Evolutionary conservation across 2,329 filamentous ascomycete species (phyloP).

Genomic region (Fusarium sp.): DNA sequence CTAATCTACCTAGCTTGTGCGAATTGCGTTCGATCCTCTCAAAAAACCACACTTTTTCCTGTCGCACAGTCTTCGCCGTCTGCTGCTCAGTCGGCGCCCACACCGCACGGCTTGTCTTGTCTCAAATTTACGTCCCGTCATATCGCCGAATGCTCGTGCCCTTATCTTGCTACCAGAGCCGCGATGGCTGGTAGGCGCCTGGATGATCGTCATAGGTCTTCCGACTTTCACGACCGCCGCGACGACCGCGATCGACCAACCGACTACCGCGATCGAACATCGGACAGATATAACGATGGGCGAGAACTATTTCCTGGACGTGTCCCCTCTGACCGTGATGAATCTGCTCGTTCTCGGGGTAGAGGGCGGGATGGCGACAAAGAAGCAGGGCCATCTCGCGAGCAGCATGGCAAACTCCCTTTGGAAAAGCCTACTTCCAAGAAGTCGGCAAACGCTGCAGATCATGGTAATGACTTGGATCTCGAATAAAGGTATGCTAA

Average conservation of each 20-base stretch:
- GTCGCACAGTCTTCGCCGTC: neutral
- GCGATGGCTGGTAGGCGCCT: slow-evolving; percentile 37
- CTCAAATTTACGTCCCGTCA: neutral
- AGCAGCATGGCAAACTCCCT: slow-evolving; percentile 2
- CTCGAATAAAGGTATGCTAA: neutral
- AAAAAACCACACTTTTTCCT: neutral
- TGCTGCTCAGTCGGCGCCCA: slow-evolving; percentile 1
- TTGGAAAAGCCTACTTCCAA: slow-evolving; percentile 10
- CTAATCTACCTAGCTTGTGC: neutral
- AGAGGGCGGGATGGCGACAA: slow-evolving; percentile 11
- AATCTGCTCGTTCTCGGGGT: slow-evolving; percentile 12
- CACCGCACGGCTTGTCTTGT: neutral
- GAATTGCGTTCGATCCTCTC: slow-evolving; percentile 1
- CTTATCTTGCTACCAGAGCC: slow-evolving; percentile 24
- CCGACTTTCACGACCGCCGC: slow-evolving; percentile 17
- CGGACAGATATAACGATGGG: slow-evolving; percentile 16
- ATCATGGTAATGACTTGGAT: slow-evolving; percentile 31
- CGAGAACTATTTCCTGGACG: slow-evolving; percentile 14
- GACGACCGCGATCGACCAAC: slow-evolving; percentile 21
- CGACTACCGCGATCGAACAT: slow-evolving; percentile 25
- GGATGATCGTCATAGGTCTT: slow-evolving; percentile 10
- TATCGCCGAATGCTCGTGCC: slow-evolving; percentile 31
- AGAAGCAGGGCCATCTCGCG: slow-evolving; percentile 5
- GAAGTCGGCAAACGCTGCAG: slow-evolving; percentile 12
- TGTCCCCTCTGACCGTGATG: slow-evolving; percentile 20